Conservation (phyloP, 805 yeast genomes). For the Candida hispaniensis region DNA sequence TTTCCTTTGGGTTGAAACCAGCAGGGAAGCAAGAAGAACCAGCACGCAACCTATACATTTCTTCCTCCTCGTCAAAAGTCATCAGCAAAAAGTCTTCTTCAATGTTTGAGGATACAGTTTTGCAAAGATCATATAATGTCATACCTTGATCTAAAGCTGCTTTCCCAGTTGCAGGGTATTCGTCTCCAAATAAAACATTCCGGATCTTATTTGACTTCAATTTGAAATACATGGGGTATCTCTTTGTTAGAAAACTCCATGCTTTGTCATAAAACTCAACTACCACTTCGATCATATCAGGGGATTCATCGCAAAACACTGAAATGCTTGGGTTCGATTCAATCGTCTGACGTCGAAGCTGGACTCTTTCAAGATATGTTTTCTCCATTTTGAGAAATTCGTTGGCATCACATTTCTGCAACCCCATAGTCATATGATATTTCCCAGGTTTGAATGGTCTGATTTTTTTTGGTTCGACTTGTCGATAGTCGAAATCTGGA, state of each 20-base stretch:
- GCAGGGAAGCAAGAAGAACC: constrained; percentile 56
- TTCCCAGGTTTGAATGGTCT: constrained; percentile 53
- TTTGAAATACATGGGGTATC: constrained; percentile 47
- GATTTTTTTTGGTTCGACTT: constrained; percentile 18
- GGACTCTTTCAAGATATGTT: constrained; percentile 41
- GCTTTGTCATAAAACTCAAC: constrained; percentile 41
- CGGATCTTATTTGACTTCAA: constrained; percentile 23
- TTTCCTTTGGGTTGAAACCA: constrained; percentile 55
- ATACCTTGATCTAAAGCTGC: constrained; percentile 13
- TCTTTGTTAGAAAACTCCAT: constrained; percentile 32
- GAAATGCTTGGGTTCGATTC: constrained; percentile 26
- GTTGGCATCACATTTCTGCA: constrained; percentile 37
- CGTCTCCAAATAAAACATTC: constrained; percentile 29
- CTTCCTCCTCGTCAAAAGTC: constrained; percentile 38
- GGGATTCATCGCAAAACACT: constrained; percentile 29
- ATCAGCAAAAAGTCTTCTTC: constrained; percentile 58
- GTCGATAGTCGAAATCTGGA: constrained; percentile 7
- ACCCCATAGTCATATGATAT: constrained; percentile 55
- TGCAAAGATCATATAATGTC: constrained; percentile 18
- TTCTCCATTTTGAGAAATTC: constrained; percentile 56
- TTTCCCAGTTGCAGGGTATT: constrained; percentile 25
- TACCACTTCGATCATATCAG: constrained; percentile 31
- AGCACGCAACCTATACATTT: constrained; percentile 41
- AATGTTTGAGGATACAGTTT: constrained; percentile 28
- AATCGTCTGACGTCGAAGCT: constrained; percentile 31